Base-by-base conservation (phyloP, 192 early-diverging fungal species). In the Entomortierella lignicola region DNA sequence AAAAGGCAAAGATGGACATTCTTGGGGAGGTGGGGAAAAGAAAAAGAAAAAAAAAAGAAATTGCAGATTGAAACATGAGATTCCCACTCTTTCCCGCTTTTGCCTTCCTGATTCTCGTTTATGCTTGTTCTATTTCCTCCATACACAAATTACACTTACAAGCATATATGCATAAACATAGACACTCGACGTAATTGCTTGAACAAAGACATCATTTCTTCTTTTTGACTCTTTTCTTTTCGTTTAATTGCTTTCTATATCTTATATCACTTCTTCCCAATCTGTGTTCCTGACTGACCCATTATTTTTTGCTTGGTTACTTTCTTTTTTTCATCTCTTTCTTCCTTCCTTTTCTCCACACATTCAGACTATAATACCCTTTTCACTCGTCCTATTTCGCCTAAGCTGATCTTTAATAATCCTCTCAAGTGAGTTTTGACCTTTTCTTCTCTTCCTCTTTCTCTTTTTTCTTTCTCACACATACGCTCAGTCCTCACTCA, bases 231-330 rank as follows among this genome's bases (percentile, higher is more conserved):
- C 13, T 20, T 47, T 20, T 15, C 44, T 15, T 47, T 47, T 47
- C 15, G 44, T 20, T 47, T 47, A n/a, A n/a, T n/a, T n/a, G n/a
- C n/a, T 4, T 47, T 15, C 44, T 15, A 15, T 5, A 47, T 37
- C 34, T 37, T 20, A 60, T 60, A 60, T 60, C 67, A 34, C 67
- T 69, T 69, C 50, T 37, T 69, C 67, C 67, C 20, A 54, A 60
- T 34, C 56, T 41, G 13, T 42, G 56, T 69, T 69, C 67, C 67
- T 55, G 66, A 69, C 51, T 69, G 67, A 60, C 56, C 67, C 58
- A 60, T 60, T 27, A 11, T 15, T 47, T 47, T 20, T 4, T 47
- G 12, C 44, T 47, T 20, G 5, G 12, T 47, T 15, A 20, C 4
- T 47, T 20, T 47, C 44, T 47, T 13, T 42, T 42, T 42, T 42